phyloP scores from a whole-genome alignment of 345 rosid genomes.

The Camelina laxa region DNA sequence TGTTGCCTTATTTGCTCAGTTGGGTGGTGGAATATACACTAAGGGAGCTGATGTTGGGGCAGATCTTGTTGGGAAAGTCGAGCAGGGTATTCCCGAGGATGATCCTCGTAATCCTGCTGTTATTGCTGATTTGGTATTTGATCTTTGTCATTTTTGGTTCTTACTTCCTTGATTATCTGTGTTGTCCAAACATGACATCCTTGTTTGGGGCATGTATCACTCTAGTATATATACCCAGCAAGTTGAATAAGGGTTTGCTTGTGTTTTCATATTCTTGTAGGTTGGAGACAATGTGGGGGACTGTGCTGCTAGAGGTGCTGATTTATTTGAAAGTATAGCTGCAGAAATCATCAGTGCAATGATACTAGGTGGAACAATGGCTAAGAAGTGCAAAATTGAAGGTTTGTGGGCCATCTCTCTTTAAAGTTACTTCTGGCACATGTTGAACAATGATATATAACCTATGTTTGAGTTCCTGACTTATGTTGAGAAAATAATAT shows the following conservation, averaged over 20 bases:
- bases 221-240: not conserved
- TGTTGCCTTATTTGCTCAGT: constrained; percentile 98
- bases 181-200: not conserved
- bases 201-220: constrained; percentile 15
- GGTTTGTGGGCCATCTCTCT: constrained; percentile 52
- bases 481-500: constrained; percentile 15
- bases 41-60: constrained; percentile 99
- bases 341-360: constrained; percentile 99
- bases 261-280: constrained; percentile 47
- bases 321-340: constrained; percentile 98
- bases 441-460: constrained; percentile 1
- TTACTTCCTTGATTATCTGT: constrained; percentile 18
- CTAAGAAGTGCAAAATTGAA: constrained; percentile 87
- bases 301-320: constrained; percentile 99
- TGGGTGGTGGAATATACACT: constrained; percentile 99
- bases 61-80: constrained; percentile 99
- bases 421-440: constrained; percentile 10
- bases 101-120: constrained; percentile 99
- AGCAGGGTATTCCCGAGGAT: constrained; percentile 99
- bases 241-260: not conserved
- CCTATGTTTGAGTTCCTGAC: constrained; percentile 24
- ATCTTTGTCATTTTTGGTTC: constrained; percentile 28
- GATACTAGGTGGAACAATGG: constrained; percentile 99
- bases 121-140: constrained; percentile 93
- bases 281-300: constrained; percentile 99